Percentiles rank a stretch among this genome's conserved stretches.
Conservation (phyloP, 2,329 filamentous ascomycete species). For the Beauveria bassiana region DNA sequence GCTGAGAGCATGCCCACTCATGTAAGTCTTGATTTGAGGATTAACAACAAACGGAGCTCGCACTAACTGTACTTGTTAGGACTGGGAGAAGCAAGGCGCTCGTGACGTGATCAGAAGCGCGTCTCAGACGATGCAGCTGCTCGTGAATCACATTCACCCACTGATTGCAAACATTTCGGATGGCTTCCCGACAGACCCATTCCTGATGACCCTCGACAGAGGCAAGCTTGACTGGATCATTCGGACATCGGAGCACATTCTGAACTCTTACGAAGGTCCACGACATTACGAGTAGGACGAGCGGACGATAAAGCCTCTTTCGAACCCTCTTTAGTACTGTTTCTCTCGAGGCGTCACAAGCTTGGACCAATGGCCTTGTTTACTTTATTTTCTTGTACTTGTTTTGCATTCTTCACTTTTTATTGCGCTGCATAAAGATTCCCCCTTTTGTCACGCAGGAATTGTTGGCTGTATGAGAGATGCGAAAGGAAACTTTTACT, state of each 20-base stretch:
- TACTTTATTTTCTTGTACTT: neutral
- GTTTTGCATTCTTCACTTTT: neutral
- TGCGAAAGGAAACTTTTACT: neutral
- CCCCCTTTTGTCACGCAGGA: slow-evolving; percentile 5
- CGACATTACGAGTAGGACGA: slow-evolving; percentile 22
- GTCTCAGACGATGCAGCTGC: slow-evolving; percentile 31
- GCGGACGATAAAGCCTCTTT: too few relatives aligned
- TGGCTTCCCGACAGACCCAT: slow-evolving; percentile 31
- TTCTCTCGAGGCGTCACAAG: neutral
- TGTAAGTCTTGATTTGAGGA: slow-evolving; percentile 34
- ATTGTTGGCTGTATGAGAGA: neutral
- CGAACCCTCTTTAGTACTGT: too few relatives aligned
- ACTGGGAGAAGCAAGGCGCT: slow-evolving; percentile 30
- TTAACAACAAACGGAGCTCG: neutral
- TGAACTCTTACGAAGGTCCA: slow-evolving; percentile 23
- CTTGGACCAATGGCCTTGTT: neutral
- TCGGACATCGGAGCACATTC: slow-evolving; percentile 27
- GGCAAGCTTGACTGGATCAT: slow-evolving; percentile 33
- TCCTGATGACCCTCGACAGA: slow-evolving; percentile 30
- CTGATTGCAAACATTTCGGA: slow-evolving; percentile 27
- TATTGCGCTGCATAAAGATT: slow-evolving; percentile 8
- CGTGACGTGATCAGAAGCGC: slow-evolving; percentile 31
- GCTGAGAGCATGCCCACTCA: slow-evolving; percentile 38
- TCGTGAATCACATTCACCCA: slow-evolving; percentile 28
- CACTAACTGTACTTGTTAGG: slow-evolving; percentile 18